These are phyloP conservation scores for Dentipellis fragilis DNA, from an alignment of 768 basidiomycete genomes.

Conservation along the genomic window DNA sequence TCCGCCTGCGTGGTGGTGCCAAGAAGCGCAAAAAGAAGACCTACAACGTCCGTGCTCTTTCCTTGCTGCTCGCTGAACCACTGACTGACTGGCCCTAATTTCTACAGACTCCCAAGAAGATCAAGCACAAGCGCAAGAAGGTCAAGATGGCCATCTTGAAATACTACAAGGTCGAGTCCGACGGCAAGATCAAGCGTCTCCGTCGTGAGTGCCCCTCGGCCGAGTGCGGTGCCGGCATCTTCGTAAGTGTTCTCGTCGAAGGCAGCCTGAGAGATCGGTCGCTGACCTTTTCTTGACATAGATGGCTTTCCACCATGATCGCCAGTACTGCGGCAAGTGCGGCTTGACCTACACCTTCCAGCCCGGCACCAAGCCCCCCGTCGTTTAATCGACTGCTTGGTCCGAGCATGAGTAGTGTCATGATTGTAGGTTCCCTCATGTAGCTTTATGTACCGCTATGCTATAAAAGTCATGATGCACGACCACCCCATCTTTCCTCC, in stretches of 20 bases:
- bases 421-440: background rate
- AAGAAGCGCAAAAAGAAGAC: conserved; percentile 99
- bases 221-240: conserved; percentile 79
- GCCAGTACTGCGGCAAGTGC: conserved; percentile 97
- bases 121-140: conserved; percentile 99
- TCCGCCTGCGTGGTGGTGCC: conserved; percentile 96
- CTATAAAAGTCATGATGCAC: background rate
- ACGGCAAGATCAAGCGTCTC: conserved; percentile 99
- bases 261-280: no score
- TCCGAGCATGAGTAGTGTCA: background rate
- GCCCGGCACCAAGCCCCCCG: conserved; percentile 71
- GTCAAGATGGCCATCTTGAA: conserved; percentile 99
- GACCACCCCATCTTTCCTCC: no score
- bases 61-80: background rate
- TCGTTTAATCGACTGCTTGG: conserved; percentile 31
- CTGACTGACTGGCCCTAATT: conserved; percentile 6
- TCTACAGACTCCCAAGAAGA: conserved; percentile 90
- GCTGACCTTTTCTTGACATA: conserved; percentile 20
- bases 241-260: conserved; percentile 37
- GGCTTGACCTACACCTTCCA: conserved; percentile 81
- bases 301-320: conserved; percentile 99
- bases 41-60: conserved; percentile 63
- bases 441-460: background rate
- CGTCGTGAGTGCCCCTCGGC: conserved; percentile 87
- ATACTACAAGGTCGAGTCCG: conserved; percentile 90